Percentiles rank a stretch among this genome's conserved stretches.
These are phyloP conservation scores for Arabidopsis hybrid DNA, from an alignment of 441 rosid genomes.

Conservation along the genomic window DNA sequence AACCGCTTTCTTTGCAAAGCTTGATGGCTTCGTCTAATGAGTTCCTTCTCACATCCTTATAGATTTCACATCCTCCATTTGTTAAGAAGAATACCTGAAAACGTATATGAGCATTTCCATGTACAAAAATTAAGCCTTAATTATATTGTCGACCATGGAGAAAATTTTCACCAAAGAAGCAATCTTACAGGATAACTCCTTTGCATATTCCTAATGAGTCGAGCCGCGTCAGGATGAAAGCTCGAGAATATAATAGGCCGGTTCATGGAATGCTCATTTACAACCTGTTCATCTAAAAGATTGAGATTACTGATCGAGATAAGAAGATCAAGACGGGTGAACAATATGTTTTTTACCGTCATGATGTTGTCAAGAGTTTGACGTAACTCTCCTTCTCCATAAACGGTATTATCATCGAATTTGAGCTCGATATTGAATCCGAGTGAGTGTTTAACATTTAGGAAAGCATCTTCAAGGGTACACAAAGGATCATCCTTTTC, in stretches of 20 bases:
- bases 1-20: slow-evolving; percentile 52
- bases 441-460: slow-evolving; percentile 45
- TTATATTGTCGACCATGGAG: background rate
- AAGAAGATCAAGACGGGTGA: background rate
- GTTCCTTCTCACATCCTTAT: slow-evolving; percentile 57
- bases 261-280: slow-evolving; percentile 46
- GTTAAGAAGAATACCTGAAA: slow-evolving; percentile 69
- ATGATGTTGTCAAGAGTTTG: slow-evolving; percentile 49
- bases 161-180: background rate
- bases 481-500: slow-evolving; percentile 59
- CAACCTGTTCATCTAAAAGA: slow-evolving; percentile 45
- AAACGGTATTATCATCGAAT: slow-evolving; percentile 58
- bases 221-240: slow-evolving; percentile 71
- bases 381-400: slow-evolving; percentile 51
- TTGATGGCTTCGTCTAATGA: slow-evolving; percentile 70
- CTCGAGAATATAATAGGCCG: slow-evolving; percentile 58
- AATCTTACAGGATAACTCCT: slow-evolving; percentile 55
- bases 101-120: background rate
- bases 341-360: slow-evolving; percentile 40
- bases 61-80: slow-evolving; percentile 63
- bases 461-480: slow-evolving; percentile 57
- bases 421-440: slow-evolving; percentile 69
- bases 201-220: slow-evolving; percentile 55
- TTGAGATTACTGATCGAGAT: background rate
- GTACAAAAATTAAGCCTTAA: background rate